Conservation (phyloP, 495 filamentous ascomycete genomes). For the Trypethelium eluteriae region DNA sequence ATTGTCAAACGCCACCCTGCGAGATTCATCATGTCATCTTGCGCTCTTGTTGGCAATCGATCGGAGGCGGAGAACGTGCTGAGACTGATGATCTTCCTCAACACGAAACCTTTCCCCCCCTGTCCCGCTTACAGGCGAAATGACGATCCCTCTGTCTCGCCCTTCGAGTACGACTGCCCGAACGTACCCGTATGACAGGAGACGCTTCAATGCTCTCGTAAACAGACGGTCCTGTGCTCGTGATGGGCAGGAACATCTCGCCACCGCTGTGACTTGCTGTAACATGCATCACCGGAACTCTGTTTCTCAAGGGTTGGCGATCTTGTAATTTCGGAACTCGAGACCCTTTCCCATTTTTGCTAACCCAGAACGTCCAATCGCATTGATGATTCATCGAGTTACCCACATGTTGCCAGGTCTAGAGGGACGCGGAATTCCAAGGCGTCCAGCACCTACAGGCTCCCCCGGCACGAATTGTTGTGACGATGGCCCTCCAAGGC, state of each 20-base stretch:
- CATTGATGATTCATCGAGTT: too few relatives aligned
- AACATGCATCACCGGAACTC: not conserved
- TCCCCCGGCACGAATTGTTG: too few relatives aligned
- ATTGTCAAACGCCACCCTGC: not conserved
- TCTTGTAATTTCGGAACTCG: conserved; percentile 1
- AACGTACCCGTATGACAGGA: not conserved
- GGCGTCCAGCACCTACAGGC: too few relatives aligned
- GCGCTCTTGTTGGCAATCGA: not conserved
- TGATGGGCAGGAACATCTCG: not conserved
- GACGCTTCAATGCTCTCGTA: not conserved
- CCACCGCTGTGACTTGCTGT: conserved; percentile 4
- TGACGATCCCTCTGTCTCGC: not conserved
- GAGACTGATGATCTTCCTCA: not conserved
- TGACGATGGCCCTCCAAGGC: too few relatives aligned
- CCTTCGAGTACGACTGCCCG: not conserved
- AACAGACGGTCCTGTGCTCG: too few relatives aligned
- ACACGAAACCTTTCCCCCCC: not conserved
- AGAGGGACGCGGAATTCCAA: too few relatives aligned
- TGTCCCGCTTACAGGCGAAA: not conserved
- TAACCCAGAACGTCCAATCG: too few relatives aligned
- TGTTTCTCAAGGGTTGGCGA: not conserved
- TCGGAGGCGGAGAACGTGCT: not conserved
- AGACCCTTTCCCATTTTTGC: not conserved
- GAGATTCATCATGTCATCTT: not conserved
- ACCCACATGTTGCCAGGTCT: too few relatives aligned